Evolutionary conservation across 225 moss, liverwort and hornwort genomes (phyloP).

Genomic region (Ulota crispa): DNA sequence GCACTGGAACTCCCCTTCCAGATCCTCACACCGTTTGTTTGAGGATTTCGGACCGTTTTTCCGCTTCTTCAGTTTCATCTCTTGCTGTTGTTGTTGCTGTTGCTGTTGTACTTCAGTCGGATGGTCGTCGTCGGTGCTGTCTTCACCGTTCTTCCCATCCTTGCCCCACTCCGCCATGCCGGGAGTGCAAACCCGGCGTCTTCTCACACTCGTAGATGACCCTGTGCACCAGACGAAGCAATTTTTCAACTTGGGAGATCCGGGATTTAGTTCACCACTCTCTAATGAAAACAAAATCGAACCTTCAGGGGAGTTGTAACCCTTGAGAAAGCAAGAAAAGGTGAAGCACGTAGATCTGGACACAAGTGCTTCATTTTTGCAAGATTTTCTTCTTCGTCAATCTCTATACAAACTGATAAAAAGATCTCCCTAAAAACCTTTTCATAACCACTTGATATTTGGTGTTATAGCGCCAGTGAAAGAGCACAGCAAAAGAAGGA

Average conservation of each 20-base stretch:
- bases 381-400: too few species aligned
- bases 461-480: not conserved
- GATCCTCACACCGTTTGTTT: conserved; percentile 39
- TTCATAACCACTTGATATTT: not conserved
- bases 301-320: too few species aligned
- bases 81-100: conserved; percentile 25
- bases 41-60: conserved; percentile 35
- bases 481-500: not conserved
- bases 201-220: conserved; percentile 50
- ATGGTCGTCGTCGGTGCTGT: conserved; percentile 14
- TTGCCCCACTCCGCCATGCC: conserved; percentile 47
- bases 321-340: too few species aligned
- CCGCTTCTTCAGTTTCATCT: conserved; percentile 38
- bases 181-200: conserved; percentile 49
- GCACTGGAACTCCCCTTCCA: conserved; percentile 85
- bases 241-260: not conserved
- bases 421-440: not conserved
- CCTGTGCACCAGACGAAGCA: conserved; percentile 35
- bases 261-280: not conserved
- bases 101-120: conserved; percentile 11
- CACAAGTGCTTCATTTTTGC: too few species aligned
- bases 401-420: not conserved
- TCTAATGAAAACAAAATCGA: not conserved
- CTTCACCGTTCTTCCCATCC: conserved; percentile 32
- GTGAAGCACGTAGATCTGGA: too few species aligned